Evolutionary conservation across 805 yeast species (phyloP).

Genomic region (Saccharomycopsis olivae): DNA sequence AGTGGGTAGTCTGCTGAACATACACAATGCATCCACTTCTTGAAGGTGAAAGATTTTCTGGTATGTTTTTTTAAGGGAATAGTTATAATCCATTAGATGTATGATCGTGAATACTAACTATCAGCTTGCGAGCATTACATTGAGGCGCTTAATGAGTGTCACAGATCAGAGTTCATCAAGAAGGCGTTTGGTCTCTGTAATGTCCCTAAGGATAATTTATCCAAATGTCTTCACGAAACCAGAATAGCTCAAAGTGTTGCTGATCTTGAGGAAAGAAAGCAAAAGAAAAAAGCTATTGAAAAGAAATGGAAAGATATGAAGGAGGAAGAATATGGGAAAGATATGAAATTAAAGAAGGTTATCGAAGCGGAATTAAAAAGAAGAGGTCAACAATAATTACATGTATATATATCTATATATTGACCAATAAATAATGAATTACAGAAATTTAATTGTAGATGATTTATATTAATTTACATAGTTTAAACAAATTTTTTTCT

Average conservation of each 20-base stretch:
- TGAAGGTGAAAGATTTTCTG: slow-evolving; percentile 34
- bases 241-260: slow-evolving; percentile 51
- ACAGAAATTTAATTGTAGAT: too few species aligned
- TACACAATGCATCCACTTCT: slow-evolving; percentile 42
- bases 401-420: too few species aligned
- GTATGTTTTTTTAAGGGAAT: background rate
- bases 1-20: too few species aligned
- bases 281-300: slow-evolving; percentile 44
- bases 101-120: too few species aligned
- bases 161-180: slow-evolving; percentile 52
- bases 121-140: slow-evolving; percentile 60
- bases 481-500: too few species aligned
- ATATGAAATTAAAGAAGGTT: slow-evolving; percentile 55
- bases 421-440: too few species aligned
- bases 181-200: slow-evolving; percentile 79
- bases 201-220: slow-evolving; percentile 67
- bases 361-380: slow-evolving; percentile 42
- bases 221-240: slow-evolving; percentile 71
- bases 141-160: slow-evolving; percentile 85
- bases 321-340: slow-evolving; percentile 76
- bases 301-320: slow-evolving; percentile 48
- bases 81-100: background rate
- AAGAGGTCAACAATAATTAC: slow-evolving; percentile 17
- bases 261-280: slow-evolving; percentile 38
- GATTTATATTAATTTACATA: too few species aligned